Percentiles rank a stretch among this genome's conserved stretches.
phyloP scores from a whole-genome alignment of 148 eudicot species.

The Limonium bicolor region DNA sequence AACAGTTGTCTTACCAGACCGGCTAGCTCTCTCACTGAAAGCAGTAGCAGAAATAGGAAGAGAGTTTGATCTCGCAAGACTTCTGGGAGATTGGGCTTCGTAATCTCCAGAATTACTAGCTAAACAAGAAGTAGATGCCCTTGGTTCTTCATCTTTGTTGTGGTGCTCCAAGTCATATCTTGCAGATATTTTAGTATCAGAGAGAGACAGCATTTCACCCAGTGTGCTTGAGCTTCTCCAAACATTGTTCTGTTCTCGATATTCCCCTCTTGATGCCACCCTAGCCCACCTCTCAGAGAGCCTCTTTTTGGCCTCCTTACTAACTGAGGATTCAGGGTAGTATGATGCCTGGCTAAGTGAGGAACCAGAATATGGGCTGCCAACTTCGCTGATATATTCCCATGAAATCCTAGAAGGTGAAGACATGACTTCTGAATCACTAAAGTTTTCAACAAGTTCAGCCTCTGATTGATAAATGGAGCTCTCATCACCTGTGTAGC shows the following conservation, averaged over 20 bases:
- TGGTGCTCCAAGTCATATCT: slow-evolving; percentile 24
- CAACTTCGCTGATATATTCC: slow-evolving; percentile 63
- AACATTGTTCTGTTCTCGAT: slow-evolving; percentile 40
- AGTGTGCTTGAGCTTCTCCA: slow-evolving; percentile 71
- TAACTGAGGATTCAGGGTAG: slow-evolving; percentile 89
- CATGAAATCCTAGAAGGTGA: slow-evolving; percentile 83
- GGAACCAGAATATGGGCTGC: slow-evolving; percentile 48
- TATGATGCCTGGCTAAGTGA: slow-evolving; percentile 65
- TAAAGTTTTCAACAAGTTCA: slow-evolving; percentile 48
- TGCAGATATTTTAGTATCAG: slow-evolving; percentile 45
- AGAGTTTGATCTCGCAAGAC: slow-evolving; percentile 79
- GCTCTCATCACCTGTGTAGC: slow-evolving; percentile 82
- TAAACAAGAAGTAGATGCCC: slow-evolving; percentile 39
- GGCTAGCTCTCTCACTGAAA: slow-evolving; percentile 21
- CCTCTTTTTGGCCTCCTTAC: slow-evolving; percentile 93
- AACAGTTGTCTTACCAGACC: too few relatives aligned
- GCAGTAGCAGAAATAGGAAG: slow-evolving; percentile 51
- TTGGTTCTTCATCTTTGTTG: slow-evolving; percentile 21
- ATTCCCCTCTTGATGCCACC: slow-evolving; percentile 53
- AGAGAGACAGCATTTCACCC: slow-evolving; percentile 98
- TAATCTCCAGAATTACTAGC: slow-evolving; percentile 18
- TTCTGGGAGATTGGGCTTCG: slow-evolving; percentile 32
- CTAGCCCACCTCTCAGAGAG: slow-evolving; percentile 98
- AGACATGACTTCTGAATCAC: slow-evolving; percentile 76
- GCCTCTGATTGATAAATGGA: slow-evolving; percentile 63